These are phyloP conservation scores for Tricharina praecox DNA, from an alignment of 495 filamentous ascomycete genomes.

Conservation along the genomic window DNA sequence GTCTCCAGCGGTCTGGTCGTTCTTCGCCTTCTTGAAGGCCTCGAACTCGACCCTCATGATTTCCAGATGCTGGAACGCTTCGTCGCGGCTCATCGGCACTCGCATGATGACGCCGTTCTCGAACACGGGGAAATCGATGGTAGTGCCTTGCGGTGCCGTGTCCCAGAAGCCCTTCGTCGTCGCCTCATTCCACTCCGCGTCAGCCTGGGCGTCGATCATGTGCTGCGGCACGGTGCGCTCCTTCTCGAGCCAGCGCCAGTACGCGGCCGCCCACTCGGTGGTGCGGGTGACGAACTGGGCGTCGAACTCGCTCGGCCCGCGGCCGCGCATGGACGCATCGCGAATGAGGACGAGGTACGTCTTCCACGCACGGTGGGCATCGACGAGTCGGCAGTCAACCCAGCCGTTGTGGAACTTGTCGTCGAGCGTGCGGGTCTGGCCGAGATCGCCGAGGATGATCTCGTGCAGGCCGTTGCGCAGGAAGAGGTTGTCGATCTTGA, in stretches of 20 bases:
- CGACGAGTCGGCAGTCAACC: conserved; percentile 6
- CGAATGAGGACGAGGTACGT: conserved; percentile 6
- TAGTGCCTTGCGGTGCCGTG: background rate
- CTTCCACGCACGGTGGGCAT: conserved; percentile 6
- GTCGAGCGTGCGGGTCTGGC: background rate
- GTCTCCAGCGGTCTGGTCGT: background rate
- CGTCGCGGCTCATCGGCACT: background rate
- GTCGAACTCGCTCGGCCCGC: background rate
- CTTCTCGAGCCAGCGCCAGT: conserved; percentile 1
- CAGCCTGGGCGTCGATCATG: background rate
- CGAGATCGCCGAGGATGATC: conserved; percentile 2
- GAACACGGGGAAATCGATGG: background rate
- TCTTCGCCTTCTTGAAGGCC: conserved; percentile 1
- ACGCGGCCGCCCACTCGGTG: conserved; percentile 2
- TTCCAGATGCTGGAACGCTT: background rate
- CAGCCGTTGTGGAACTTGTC: background rate
- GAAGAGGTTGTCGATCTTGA: conserved; percentile 11
- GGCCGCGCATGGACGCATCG: background rate
- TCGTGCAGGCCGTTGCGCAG: background rate
- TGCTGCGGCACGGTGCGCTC: background rate
- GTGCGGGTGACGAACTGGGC: background rate
- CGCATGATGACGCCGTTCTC: background rate
- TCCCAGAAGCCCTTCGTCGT: background rate
- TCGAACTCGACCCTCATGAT: background rate
- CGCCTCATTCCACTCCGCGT: background rate